phyloP scores from a whole-genome alignment of 1,284 basidiomycete genomes.

The Vanrija pseudolonga region DNA sequence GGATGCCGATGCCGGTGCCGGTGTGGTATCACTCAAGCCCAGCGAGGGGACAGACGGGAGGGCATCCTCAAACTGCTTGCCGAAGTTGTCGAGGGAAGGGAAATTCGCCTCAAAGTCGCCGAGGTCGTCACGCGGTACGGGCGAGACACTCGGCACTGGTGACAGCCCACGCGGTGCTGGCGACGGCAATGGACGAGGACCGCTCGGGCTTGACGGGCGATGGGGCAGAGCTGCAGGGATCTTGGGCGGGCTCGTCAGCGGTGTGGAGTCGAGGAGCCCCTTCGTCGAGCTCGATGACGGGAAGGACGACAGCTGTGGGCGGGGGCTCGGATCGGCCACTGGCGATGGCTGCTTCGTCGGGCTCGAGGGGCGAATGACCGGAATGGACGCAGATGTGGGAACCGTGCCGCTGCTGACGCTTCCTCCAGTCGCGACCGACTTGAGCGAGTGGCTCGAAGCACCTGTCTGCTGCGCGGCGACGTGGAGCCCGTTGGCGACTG shows the following conservation, averaged over 20 bases:
- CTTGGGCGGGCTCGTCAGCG: neutral
- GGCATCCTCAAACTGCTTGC: conserved; percentile 36
- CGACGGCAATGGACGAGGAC: neutral
- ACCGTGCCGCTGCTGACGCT: no score
- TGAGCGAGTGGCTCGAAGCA: no score
- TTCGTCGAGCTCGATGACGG: no score
- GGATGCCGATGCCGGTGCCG: neutral
- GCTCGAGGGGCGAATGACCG: no score
- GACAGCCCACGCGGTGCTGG: neutral
- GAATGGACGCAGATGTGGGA: no score
- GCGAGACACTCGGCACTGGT: neutral
- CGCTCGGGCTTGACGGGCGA: neutral
- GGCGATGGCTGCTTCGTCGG: no score
- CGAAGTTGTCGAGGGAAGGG: conserved; percentile 45
- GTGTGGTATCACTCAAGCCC: neutral
- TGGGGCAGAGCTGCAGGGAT: neutral
- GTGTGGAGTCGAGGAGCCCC: neutral
- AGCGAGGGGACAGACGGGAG: conserved; percentile 4
- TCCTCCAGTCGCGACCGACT: no score
- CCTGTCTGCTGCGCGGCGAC: no score
- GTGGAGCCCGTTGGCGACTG: no score
- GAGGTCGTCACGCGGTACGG: conserved; percentile 16
- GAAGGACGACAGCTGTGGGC: no score
- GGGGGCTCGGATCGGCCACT: no score
- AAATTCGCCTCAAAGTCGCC: conserved; percentile 41